Percentiles rank a stretch among this genome's conserved stretches.
Evolutionary conservation across 2,329 filamentous ascomycete genomes (phyloP).

Genomic region (Xylaria sp.): DNA sequence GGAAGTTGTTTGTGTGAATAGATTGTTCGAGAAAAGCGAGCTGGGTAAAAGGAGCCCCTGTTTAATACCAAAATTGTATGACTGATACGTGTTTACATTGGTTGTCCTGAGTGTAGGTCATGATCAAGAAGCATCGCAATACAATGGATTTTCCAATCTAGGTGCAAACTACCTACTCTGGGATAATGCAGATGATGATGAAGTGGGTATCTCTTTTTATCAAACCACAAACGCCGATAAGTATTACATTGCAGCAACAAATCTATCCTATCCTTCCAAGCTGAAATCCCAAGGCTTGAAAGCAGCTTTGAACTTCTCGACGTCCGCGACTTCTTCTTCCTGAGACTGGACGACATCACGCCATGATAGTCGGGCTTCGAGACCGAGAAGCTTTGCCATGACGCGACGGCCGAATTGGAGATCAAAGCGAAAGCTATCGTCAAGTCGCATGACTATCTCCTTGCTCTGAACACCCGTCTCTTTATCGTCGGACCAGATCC

Average conservation of each 20-base stretch:
- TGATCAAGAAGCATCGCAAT: background rate
- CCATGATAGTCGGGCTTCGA: constrained; percentile 80
- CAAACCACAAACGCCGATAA: constrained; percentile 15
- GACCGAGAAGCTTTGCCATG: constrained; percentile 75
- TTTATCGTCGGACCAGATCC: constrained; percentile 65
- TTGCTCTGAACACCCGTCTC: constrained; percentile 56
- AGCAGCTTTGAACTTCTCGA: constrained; percentile 69
- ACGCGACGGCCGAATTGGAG: constrained; percentile 85
- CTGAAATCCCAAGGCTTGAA: constrained; percentile 90
- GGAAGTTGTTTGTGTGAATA: too few relatives aligned
- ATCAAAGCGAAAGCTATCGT: constrained; percentile 71
- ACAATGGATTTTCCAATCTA: background rate
- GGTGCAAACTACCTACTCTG: constrained; percentile 6
- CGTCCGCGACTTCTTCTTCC: constrained; percentile 74
- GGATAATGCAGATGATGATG: constrained; percentile 17
- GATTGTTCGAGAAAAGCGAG: too few relatives aligned
- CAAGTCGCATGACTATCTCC: constrained; percentile 68
- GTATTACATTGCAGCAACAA: constrained; percentile 12
- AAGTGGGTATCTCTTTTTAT: constrained; percentile 29
- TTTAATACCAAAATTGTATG: too few relatives aligned
- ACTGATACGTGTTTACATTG: too few relatives aligned
- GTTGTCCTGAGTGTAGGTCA: too few relatives aligned
- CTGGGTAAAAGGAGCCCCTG: too few relatives aligned
- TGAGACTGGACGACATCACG: constrained; percentile 72
- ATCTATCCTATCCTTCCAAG: constrained; percentile 25